phyloP scores from a whole-genome alignment of 2,329 filamentous ascomycete species.

The Aspergillus aculeatinus region DNA sequence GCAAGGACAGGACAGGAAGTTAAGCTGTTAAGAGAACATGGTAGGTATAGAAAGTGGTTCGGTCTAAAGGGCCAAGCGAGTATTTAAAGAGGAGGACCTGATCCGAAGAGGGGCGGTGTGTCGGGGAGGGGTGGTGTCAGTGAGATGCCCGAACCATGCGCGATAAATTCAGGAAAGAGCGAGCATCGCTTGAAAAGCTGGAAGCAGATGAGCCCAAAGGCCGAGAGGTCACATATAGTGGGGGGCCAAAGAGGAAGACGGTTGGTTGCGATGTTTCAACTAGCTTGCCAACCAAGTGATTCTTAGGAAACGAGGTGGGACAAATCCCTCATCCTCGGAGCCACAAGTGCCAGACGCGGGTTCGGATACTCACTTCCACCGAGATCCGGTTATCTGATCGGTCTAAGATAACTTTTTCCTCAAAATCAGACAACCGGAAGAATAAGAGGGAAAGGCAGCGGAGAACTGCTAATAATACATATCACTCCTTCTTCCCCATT shows the following conservation, averaged over 20 bases:
- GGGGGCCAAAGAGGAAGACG: conserved; percentile 10
- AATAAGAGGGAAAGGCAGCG: conserved; percentile 10
- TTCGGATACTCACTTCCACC: conserved; percentile 26
- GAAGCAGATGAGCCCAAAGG: conserved; percentile 14
- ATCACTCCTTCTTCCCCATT: not conserved
- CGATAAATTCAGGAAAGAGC: conserved; percentile 16
- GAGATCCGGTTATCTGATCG: conserved; percentile 47
- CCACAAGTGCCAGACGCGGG: conserved; percentile 14
- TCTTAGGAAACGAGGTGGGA: conserved; percentile 16
- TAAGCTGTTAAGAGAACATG: conserved; percentile 30
- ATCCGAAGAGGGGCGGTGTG: conserved; percentile 23
- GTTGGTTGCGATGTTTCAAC: conserved; percentile 16
- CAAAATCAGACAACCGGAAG: conserved; percentile 14
- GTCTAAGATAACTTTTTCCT: conserved; percentile 39
- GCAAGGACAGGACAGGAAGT: not conserved
- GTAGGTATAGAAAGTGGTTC: conserved; percentile 19
- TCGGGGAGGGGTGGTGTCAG: conserved; percentile 20
- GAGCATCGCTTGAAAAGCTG: conserved; percentile 22
- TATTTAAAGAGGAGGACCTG: conserved; percentile 11
- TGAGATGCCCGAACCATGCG: conserved; percentile 20
- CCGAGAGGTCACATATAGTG: conserved; percentile 19
- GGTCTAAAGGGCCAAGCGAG: conserved; percentile 3
- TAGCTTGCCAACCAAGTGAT: conserved; percentile 11
- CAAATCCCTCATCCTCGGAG: conserved; percentile 17
- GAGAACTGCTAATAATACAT: conserved; percentile 2